Evolutionary conservation across 1,284 basidiomycete genomes (phyloP).

Genomic region (Leccinum pachyderme): DNA sequence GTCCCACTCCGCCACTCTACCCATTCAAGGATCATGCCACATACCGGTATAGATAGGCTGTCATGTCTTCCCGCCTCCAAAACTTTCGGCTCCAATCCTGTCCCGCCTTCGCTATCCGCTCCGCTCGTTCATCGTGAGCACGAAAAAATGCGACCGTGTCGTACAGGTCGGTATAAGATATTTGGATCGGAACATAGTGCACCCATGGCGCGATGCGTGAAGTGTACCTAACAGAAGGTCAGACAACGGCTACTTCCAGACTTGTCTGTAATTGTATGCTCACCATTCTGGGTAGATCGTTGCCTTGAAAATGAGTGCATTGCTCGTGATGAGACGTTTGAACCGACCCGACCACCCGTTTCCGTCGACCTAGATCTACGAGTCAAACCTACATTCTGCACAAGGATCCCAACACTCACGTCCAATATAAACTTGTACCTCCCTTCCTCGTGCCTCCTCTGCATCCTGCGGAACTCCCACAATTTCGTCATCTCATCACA

Average conservation of each 20-base stretch:
- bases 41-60: conserved; percentile 61
- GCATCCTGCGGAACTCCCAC: conserved; percentile 49
- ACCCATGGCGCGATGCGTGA: conserved; percentile 55
- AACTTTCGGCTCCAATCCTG: conserved; percentile 57
- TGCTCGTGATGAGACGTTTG: conserved; percentile 61
- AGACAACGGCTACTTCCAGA: background rate
- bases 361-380: conserved; percentile 49
- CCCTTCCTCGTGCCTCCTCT: conserved; percentile 46
- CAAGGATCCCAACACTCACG: conserved; percentile 35
- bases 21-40: background rate
- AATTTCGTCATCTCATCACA: conserved; percentile 44
- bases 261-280: conserved; percentile 1
- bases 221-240: conserved; percentile 29
- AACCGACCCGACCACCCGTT: conserved; percentile 73
- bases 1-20: background rate
- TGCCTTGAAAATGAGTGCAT: conserved; percentile 61
- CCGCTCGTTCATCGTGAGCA: conserved; percentile 53
- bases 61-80: conserved; percentile 66
- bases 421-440: conserved; percentile 67
- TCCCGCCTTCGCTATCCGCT: conserved; percentile 55
- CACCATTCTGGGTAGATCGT: conserved; percentile 69
- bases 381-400: background rate
- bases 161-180: conserved; percentile 54
- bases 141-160: conserved; percentile 60
- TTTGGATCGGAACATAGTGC: conserved; percentile 59